phyloP scores from a whole-genome alignment of 768 basidiomycete genomes.

The Agrocybe pediades region DNA sequence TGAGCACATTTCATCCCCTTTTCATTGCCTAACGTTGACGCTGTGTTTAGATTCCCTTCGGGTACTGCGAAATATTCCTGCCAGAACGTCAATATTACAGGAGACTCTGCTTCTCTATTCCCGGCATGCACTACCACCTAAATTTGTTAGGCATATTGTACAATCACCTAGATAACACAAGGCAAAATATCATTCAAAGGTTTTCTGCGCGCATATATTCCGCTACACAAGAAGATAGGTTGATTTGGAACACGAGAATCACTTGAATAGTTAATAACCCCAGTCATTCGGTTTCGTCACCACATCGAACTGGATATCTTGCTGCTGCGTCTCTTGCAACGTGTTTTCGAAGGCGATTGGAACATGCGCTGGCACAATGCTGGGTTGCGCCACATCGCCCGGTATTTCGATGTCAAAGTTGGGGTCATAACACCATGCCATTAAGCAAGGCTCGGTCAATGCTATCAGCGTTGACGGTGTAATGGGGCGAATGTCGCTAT shows the following conservation, averaged over 20 bases:
- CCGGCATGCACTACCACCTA: constrained; percentile 36
- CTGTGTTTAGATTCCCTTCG: constrained; percentile 31
- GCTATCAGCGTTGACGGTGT: constrained; percentile 43
- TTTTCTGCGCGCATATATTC: constrained; percentile 8
- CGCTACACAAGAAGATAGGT: not conserved
- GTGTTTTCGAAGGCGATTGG: no score
- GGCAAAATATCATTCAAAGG: not conserved
- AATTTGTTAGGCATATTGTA: not conserved
- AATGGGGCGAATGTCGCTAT: constrained; percentile 26
- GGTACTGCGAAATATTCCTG: constrained; percentile 51
- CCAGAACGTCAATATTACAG: constrained; percentile 52
- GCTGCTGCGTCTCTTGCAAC: not conserved
- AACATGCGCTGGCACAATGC: no score
- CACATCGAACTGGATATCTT: not conserved
- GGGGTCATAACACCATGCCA: constrained; percentile 34
- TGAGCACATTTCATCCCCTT: constrained; percentile 25
- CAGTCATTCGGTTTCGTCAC: not conserved
- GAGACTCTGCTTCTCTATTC: constrained; percentile 46
- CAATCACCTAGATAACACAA: not conserved
- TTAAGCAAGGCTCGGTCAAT: constrained; percentile 43
- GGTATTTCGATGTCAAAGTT: not conserved
- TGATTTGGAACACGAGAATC: not conserved
- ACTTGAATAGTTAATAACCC: not conserved
- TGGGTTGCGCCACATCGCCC: no score
- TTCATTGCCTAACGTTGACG: not conserved